Evolutionary conservation across 1,139 yeast species (phyloP).

Genomic region (Zhuliangozyma blackwelliae): DNA sequence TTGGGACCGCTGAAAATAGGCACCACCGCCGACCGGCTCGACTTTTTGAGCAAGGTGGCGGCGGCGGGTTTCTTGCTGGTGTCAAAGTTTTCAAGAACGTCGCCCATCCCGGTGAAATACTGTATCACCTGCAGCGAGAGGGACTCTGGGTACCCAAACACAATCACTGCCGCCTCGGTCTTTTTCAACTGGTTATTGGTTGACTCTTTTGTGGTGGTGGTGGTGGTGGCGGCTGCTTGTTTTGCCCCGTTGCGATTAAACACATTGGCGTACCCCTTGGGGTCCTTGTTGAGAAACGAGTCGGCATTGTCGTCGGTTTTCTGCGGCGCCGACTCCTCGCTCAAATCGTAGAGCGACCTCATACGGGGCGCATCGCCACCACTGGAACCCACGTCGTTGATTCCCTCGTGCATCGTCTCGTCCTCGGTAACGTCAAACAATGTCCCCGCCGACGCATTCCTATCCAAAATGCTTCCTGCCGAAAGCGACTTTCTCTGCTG

Average conservation of each 20-base stretch:
- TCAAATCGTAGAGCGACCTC: conserved; percentile 55
- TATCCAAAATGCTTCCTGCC: conserved; percentile 6
- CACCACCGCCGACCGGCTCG: conserved; percentile 17
- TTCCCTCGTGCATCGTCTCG: conserved; percentile 20
- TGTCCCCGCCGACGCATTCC: conserved; percentile 5
- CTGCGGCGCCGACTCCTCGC: conserved; percentile 29
- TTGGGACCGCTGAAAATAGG: conserved; percentile 82
- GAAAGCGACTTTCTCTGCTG: conserved; percentile 10
- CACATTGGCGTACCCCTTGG: conserved; percentile 41
- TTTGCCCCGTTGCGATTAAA: conserved; percentile 30
- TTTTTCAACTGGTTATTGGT: conserved; percentile 19
- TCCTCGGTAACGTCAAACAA: conserved; percentile 25
- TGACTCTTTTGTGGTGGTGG: neutral
- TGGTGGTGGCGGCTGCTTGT: conserved; percentile 5
- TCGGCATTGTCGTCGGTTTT: conserved; percentile 19
- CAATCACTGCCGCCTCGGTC: conserved; percentile 65
- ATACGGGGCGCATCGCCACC: conserved; percentile 52
- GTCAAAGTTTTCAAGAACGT: conserved; percentile 71
- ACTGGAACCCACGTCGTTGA: conserved; percentile 20
- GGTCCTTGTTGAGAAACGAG: conserved; percentile 42
- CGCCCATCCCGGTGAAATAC: conserved; percentile 79
- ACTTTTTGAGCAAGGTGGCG: conserved; percentile 9
- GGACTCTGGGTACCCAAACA: conserved; percentile 85
- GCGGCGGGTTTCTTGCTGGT: conserved; percentile 22
- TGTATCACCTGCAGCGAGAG: conserved; percentile 63